These are phyloP conservation scores for Mallotus japonicus DNA, from an alignment of 441 rosid genomes.

Conservation along the genomic window DNA sequence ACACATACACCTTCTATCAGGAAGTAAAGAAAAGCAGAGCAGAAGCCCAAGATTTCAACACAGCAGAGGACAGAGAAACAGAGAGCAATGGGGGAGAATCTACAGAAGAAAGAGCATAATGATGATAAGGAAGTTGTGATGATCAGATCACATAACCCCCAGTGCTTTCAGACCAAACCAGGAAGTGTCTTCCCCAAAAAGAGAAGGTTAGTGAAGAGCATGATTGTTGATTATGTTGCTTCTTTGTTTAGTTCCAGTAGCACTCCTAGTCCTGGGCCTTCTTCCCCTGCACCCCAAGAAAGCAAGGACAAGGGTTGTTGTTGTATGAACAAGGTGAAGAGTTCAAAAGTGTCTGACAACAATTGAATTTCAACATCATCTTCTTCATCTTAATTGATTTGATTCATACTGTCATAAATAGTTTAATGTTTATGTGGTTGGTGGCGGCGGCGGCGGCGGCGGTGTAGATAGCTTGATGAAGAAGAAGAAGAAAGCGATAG, in stretches of 20 bases:
- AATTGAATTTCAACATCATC: neutral
- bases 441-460: too few species aligned
- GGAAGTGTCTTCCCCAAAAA: slow-evolving; percentile 40
- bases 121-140: neutral
- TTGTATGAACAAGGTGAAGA: neutral
- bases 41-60: neutral
- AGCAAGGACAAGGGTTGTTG: neutral
- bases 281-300: neutral
- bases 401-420: too few species aligned
- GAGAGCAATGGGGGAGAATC: neutral
- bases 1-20: too few species aligned
- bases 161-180: slow-evolving; percentile 20
- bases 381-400: neutral
- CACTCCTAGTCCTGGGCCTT: too few species aligned
- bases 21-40: neutral
- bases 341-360: neutral
- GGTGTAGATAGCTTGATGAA: too few species aligned
- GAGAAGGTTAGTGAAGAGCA: slow-evolving; percentile 37
- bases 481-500: too few species aligned
- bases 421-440: too few species aligned
- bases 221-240: slow-evolving; percentile 28
- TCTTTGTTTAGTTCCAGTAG: slow-evolving; percentile 6
- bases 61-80: neutral
- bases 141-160: neutral
- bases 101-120: neutral